phyloP scores from a whole-genome alignment of 345 rosid genomes.

The Murraya koenigii region DNA sequence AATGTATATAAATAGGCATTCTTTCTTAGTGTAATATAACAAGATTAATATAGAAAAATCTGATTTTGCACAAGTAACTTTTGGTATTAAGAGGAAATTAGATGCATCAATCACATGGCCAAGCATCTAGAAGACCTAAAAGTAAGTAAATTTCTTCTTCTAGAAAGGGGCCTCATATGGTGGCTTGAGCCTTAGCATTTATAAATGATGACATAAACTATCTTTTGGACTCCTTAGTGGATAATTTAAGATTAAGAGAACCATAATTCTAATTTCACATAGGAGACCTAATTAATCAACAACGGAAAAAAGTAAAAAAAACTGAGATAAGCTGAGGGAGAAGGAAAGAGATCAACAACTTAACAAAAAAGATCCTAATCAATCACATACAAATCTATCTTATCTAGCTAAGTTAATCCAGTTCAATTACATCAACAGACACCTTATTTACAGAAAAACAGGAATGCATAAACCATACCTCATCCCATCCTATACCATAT shows the following conservation, averaged over 20 bases:
- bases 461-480: conserved; percentile 42
- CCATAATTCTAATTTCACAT: neutral
- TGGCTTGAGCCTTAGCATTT: neutral
- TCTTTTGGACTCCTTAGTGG: neutral
- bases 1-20: too few species aligned
- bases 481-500: conserved; percentile 98
- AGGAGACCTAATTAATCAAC: neutral
- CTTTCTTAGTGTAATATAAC: too few species aligned
- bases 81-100: neutral
- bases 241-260: neutral
- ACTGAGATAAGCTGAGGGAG: neutral
- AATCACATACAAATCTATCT: neutral
- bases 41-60: too few species aligned
- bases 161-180: neutral
- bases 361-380: neutral
- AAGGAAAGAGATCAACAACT: neutral
- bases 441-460: neutral
- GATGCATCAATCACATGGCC: neutral
- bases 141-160: neutral
- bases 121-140: neutral
- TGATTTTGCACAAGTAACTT: too few species aligned
- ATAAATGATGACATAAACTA: neutral
- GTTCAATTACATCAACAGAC: neutral
- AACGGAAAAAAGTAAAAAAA: neutral
- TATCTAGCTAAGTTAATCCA: neutral